Conservation (phyloP, 1,284 basidiomycete species). For the Ganoderma sinense region DNA sequence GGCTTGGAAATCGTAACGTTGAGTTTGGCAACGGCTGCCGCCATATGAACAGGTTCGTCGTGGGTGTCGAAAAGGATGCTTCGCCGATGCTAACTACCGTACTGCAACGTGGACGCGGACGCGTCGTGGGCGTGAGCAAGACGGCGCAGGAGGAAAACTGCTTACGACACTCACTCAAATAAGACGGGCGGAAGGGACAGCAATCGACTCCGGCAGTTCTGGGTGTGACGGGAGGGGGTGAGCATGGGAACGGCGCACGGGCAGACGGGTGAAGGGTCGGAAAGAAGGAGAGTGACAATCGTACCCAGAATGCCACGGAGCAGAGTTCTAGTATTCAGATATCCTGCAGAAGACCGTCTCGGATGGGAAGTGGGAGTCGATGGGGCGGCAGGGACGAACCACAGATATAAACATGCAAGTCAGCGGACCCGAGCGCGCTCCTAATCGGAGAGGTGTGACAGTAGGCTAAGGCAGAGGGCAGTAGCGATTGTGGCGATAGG, state of each 20-base stretch:
- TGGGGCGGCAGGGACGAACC: constrained; percentile 29
- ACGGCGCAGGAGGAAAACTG: neutral
- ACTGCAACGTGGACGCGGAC: constrained; percentile 17
- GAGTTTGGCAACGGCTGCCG: constrained; percentile 50
- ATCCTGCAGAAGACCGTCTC: constrained; percentile 21
- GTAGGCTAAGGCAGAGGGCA: constrained; percentile 16
- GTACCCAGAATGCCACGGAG: constrained; percentile 32
- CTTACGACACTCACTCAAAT: constrained; percentile 30
- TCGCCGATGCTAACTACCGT: constrained; percentile 30
- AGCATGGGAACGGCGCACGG: constrained; percentile 31
- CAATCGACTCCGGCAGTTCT: constrained; percentile 29
- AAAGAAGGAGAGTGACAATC: constrained; percentile 23
- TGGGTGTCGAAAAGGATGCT: constrained; percentile 26
- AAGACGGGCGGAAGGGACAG: constrained; percentile 23
- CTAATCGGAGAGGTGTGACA: constrained; percentile 20
- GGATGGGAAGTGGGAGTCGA: constrained; percentile 29
- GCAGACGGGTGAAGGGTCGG: constrained; percentile 18
- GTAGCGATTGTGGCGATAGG: constrained; percentile 18
- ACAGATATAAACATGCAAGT: constrained; percentile 32
- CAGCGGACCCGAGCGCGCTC: constrained; percentile 28
- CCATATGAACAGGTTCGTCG: constrained; percentile 49
- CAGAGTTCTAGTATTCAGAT: constrained; percentile 30
- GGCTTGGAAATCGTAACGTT: constrained; percentile 53
- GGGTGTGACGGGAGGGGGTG: constrained; percentile 25
- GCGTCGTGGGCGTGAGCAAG: constrained; percentile 15